Conservation (phyloP, 306 rosid genomes). For the Senna tora region DNA sequence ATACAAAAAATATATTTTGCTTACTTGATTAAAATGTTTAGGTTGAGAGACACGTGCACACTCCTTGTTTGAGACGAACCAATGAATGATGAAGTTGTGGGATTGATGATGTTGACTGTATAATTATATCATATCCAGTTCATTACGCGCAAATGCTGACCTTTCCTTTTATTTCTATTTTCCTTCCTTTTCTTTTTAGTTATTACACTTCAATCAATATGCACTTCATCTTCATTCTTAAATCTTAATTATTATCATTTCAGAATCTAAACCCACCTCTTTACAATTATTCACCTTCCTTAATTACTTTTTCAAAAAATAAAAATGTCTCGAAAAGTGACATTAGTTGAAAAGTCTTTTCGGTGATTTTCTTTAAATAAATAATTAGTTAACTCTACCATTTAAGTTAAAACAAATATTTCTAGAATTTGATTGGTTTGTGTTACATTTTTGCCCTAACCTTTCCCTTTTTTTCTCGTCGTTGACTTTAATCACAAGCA, state of each 20-base stretch:
- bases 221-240: conserved; percentile 24
- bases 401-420: neutral
- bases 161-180: conserved; percentile 3
- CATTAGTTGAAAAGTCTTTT: conserved; percentile 30
- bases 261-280: neutral
- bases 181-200: neutral
- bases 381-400: neutral
- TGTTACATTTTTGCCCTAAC: neutral
- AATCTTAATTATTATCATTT: conserved; percentile 24
- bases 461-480: neutral
- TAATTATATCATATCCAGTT: conserved; percentile 3
- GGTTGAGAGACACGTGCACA: neutral
- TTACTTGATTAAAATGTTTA: too few species aligned
- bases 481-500: neutral
- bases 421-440: too few species aligned
- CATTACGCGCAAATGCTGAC: conserved; percentile 40
- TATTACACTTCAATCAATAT: neutral
- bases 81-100: neutral
- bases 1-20: too few species aligned
- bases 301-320: conserved; percentile 13
- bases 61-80: neutral
- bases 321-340: neutral
- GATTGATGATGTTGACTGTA: conserved; percentile 29
- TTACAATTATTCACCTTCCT: conserved; percentile 27
- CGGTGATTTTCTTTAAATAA: conserved; percentile 1